Percentiles rank a stretch among this genome's conserved stretches.
Conservation (phyloP, 805 yeast genomes). For the Hanseniaspora meyeri region DNA sequence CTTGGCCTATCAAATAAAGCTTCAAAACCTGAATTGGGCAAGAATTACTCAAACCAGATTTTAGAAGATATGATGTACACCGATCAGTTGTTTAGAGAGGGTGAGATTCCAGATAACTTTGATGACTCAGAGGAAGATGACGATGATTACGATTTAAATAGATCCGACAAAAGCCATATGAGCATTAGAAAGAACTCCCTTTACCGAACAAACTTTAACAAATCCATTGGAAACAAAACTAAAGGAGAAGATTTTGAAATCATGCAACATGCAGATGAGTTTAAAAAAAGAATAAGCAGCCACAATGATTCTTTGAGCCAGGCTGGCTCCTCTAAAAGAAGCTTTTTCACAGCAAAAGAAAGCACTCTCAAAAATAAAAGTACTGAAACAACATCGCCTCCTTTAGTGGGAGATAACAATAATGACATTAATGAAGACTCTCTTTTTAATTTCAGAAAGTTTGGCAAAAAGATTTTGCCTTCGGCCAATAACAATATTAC, state of each 20-base stretch:
- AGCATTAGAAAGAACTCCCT: neutral
- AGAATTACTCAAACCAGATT: neutral
- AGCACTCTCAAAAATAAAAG: neutral
- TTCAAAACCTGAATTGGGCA: neutral
- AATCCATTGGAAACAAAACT: neutral
- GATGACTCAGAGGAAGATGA: neutral
- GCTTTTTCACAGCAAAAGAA: neutral
- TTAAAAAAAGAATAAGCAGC: neutral
- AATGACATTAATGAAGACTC: neutral
- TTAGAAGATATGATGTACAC: constrained; percentile 12
- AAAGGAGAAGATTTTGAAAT: neutral
- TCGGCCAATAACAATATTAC: neutral
- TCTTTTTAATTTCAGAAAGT: constrained; percentile 5
- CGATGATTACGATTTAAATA: constrained; percentile 3
- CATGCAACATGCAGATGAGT: neutral
- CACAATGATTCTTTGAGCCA: neutral
- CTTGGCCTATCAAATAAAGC: neutral
- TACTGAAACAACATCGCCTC: neutral
- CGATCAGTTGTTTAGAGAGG: constrained; percentile 11
- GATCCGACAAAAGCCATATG: neutral
- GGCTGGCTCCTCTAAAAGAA: neutral
- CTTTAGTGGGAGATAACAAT: neutral
- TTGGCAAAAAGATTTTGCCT: neutral
- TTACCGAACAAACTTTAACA: neutral
- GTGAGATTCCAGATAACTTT: constrained; percentile 4